Evolutionary conservation across 768 basidiomycete species (phyloP), one percentile per base, ranked within the genome.

Genomic region (Scleroderma bovista): DNA sequence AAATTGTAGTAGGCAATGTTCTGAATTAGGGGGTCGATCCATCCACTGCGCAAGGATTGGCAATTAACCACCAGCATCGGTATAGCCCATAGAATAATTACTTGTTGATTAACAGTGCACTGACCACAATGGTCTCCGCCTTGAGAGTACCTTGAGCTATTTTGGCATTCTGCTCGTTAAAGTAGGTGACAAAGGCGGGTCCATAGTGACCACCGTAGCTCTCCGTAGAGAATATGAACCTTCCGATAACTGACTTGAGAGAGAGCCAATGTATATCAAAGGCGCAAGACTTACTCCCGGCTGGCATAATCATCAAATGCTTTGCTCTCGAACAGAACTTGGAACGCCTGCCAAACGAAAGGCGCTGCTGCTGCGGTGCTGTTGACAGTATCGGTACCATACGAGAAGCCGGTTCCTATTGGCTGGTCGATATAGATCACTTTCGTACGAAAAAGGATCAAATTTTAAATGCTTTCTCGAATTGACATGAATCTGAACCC

Each of bases 371-470:
- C 51, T 31, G 74, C 58, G 1, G 69, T 73, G 42, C 58, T 70
- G 53, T 83, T 80, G 17, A 81, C 78, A 1, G 72, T 74, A 46
- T 77, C 73, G 1, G 62, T 71, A 15, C 83, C 83, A 48, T 74
- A 77, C 0, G 83, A 84, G 59, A 84, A 84, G 4, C 83, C 83
- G 0, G 81, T 76, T 0, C 80, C 81, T 32, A 85, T 79, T 4
- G 83, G 83, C 58, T 85, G 82, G 60, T 84, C 83, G 32, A 85
- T 80, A 59, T 84, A 85, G 31, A 86, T 79, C 65, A 86, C 83
- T 85, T 29, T 29, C 4, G 4, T 5, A 29, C 26, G 26, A 29
- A 29, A 29, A 29, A 29, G 26, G 4, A 29, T 29, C 26, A 29
- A 29, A n/a, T n/a, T n/a, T n/a, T n/a, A n/a, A 29, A 29, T 29